Evolutionary conservation across 352 stramenopile species (phyloP).

Genomic region (Thalassiosira mediterranea): DNA sequence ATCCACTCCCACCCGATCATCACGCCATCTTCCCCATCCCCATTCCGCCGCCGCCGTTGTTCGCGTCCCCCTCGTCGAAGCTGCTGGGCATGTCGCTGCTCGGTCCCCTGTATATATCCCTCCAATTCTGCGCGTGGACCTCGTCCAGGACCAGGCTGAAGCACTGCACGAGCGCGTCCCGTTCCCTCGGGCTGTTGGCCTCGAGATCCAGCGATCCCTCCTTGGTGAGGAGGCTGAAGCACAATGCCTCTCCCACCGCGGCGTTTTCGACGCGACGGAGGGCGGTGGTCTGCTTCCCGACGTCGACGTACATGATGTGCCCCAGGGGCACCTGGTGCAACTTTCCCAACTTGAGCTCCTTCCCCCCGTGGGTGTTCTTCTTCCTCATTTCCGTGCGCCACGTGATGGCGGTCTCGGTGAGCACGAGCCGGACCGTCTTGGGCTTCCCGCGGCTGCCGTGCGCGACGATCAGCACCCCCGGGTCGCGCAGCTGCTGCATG

Average conservation of each 20-base stretch:
- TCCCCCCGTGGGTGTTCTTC: conserved; percentile 50
- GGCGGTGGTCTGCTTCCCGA: conserved; percentile 80
- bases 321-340: conserved; percentile 76
- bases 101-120: conserved; percentile 77
- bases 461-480: conserved; percentile 77
- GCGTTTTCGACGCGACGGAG: conserved; percentile 77
- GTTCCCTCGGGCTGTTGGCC: conserved; percentile 67
- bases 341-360: conserved; percentile 78
- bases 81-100: conserved; percentile 77
- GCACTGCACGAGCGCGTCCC: conserved; percentile 75
- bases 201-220: conserved; percentile 80
- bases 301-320: conserved; percentile 83
- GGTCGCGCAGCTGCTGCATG: conserved; percentile 77
- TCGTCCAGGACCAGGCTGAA: conserved; percentile 82
- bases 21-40: too few species aligned
- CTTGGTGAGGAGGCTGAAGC: conserved; percentile 81
- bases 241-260: conserved; percentile 63
- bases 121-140: conserved; percentile 82
- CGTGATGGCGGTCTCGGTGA: conserved; percentile 74
- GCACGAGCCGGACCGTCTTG: conserved; percentile 73
- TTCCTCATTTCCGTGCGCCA: conserved; percentile 81
- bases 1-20: too few species aligned
- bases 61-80: conserved; percentile 68
- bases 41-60: neutral
- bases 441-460: conserved; percentile 78